Percentiles rank a stretch among this genome's conserved stretches.
Evolutionary conservation across 306 rosid species (phyloP).

Genomic region (Cucumis hystrix): DNA sequence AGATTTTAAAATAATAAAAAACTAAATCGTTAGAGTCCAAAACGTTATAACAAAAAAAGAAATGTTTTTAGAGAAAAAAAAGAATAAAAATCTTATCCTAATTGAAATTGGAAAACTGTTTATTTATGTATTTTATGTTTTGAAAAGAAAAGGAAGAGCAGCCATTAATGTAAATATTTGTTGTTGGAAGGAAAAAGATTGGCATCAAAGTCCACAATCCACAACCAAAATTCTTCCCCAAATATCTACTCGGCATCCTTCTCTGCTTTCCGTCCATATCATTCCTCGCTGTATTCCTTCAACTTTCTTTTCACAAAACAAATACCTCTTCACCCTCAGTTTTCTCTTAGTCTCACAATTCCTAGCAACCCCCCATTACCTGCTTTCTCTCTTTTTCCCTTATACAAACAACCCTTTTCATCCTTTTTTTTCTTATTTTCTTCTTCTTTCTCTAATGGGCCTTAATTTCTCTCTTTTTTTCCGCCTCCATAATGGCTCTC

Average conservation of each 20-base stretch:
- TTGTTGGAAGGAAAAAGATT: background rate
- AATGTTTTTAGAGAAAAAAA: too few species aligned
- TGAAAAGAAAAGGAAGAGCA: background rate
- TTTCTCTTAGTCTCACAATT: background rate
- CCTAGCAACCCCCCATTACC: background rate
- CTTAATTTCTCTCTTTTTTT: conserved; percentile 14
- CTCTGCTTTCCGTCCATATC: conserved; percentile 18
- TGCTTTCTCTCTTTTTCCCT: background rate
- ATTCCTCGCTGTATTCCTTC: conserved; percentile 29
- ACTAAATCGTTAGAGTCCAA: too few species aligned
- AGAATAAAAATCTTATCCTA: background rate
- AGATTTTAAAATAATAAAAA: too few species aligned
- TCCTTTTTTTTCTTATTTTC: background rate
- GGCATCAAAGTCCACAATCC: background rate
- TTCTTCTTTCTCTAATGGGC: conserved; percentile 23
- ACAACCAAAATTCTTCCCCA: background rate
- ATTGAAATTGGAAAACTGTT: background rate
- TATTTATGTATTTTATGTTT: too few species aligned
- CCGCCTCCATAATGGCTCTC: conserved; percentile 11
- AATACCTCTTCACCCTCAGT: conserved; percentile 1
- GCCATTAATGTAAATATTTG: background rate
- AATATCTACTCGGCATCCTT: background rate
- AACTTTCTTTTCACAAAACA: conserved; percentile 22
- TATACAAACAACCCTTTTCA: background rate
- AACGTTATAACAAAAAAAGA: too few species aligned